Evolutionary conservation across 768 basidiomycete genomes (phyloP).

Genomic region (Clathrus columnatus): DNA sequence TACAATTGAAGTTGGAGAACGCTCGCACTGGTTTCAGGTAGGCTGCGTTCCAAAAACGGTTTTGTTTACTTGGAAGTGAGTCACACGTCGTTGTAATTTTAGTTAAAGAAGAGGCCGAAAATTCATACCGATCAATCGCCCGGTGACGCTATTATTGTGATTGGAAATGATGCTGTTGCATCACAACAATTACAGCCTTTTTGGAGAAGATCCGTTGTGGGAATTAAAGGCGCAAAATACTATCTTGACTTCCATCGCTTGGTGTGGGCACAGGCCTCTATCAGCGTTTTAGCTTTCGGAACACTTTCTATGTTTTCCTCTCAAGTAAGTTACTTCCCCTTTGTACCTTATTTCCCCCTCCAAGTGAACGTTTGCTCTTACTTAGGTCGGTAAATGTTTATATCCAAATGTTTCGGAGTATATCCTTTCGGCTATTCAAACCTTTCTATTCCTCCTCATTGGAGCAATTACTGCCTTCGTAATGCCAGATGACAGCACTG

Average conservation of each 20-base stretch:
- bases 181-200: not conserved
- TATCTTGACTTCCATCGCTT: conserved; percentile 1
- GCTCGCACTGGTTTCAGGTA: not conserved
- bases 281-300: not conserved
- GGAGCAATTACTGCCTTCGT: not conserved
- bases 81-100: not conserved
- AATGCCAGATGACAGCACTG: not conserved
- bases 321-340: not conserved
- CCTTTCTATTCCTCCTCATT: not conserved
- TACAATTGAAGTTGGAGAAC: not conserved
- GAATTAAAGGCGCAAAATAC: not conserved
- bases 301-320: conserved; percentile 1
- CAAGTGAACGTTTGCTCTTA: not conserved
- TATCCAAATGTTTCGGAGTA: conserved; percentile 6
- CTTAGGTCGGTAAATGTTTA: not conserved
- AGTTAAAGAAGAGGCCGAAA: not conserved
- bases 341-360: not conserved
- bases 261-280: conserved; percentile 5
- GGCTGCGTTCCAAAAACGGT: not conserved
- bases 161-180: not conserved
- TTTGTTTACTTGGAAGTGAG: not conserved
- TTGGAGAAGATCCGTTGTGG: not conserved
- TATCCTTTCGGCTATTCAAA: conserved; percentile 2
- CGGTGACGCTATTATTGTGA: not conserved
- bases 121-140: not conserved